phyloP scores from a whole-genome alignment of 345 rosid genomes.

The Pistacia integerrima region DNA sequence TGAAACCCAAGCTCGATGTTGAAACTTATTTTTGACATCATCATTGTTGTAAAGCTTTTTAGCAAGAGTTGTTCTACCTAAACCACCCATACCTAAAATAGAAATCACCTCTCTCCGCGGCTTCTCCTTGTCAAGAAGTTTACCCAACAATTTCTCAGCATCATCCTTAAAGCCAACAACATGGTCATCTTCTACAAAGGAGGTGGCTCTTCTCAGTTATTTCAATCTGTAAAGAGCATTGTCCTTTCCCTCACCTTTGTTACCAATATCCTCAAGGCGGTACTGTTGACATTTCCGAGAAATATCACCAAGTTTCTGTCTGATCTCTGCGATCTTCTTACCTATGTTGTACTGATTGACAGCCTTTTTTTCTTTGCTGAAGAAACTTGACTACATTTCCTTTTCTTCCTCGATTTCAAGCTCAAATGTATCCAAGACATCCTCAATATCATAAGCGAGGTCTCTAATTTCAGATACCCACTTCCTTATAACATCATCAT shows the following conservation, averaged over 20 bases:
- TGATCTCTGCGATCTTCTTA: not conserved
- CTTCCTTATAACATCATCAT: no score
- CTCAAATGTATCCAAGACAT: no score
- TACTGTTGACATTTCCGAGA: not conserved
- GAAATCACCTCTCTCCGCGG: not conserved
- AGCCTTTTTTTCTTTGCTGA: not conserved
- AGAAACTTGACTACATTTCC: not conserved
- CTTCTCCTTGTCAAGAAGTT: conserved; percentile 14
- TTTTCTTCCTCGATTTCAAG: no score
- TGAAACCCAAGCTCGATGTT: no score
- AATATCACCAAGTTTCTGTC: not conserved
- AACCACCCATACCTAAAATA: no score
- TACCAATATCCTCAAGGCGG: not conserved
- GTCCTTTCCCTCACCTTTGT: not conserved
- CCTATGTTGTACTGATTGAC: not conserved
- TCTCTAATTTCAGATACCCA: no score
- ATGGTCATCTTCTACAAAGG: conserved; percentile 7
- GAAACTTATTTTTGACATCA: no score
- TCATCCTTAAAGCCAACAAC: not conserved
- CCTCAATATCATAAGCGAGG: no score
- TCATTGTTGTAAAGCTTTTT: no score
- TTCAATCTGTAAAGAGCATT: not conserved
- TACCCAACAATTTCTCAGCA: not conserved
- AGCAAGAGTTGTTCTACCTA: no score
- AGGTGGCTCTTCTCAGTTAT: not conserved